Percentiles rank a stretch among this genome's conserved stretches.
phyloP scores from a whole-genome alignment of 2,329 filamentous ascomycete genomes.

The Lithohypha guttulata region DNA sequence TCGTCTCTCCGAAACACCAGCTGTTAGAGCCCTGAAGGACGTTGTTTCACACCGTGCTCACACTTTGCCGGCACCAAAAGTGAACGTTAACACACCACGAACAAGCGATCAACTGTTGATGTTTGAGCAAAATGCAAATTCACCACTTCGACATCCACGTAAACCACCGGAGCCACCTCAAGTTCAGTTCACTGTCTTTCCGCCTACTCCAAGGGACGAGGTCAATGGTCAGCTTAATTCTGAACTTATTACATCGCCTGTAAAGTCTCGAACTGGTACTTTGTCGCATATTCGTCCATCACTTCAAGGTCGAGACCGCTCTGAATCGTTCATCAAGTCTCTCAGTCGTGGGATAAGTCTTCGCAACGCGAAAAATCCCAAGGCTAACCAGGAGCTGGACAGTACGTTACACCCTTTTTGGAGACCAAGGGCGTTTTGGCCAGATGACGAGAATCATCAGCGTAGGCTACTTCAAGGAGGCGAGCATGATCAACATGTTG shows the following conservation, averaged over 20 bases:
- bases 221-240: constrained; percentile 30
- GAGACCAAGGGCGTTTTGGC: constrained; percentile 54
- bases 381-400: constrained; percentile 35
- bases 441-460: constrained; percentile 39
- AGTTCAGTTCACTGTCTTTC: constrained; percentile 44
- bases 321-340: constrained; percentile 30
- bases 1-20: constrained; percentile 23
- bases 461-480: constrained; percentile 29
- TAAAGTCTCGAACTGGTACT: constrained; percentile 16
- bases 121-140: constrained; percentile 33
- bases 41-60: constrained; percentile 19
- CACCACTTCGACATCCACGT: constrained; percentile 49
- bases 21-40: constrained; percentile 24
- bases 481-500: constrained; percentile 32
- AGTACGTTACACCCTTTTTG: constrained; percentile 50
- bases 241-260: constrained; percentile 17
- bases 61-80: not conserved
- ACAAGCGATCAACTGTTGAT: constrained; percentile 9
- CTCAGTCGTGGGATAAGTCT: constrained; percentile 31
- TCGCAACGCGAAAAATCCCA: constrained; percentile 32
- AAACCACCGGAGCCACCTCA: constrained; percentile 46
- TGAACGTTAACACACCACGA: constrained; percentile 10
- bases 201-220: constrained; percentile 39
- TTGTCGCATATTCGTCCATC: constrained; percentile 27
- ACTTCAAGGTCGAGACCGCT: constrained; percentile 29